Percentiles rank a stretch among this genome's conserved stretches.
phyloP scores from a whole-genome alignment of 2,329 filamentous ascomycete species.

The Zasmidium angulare region DNA sequence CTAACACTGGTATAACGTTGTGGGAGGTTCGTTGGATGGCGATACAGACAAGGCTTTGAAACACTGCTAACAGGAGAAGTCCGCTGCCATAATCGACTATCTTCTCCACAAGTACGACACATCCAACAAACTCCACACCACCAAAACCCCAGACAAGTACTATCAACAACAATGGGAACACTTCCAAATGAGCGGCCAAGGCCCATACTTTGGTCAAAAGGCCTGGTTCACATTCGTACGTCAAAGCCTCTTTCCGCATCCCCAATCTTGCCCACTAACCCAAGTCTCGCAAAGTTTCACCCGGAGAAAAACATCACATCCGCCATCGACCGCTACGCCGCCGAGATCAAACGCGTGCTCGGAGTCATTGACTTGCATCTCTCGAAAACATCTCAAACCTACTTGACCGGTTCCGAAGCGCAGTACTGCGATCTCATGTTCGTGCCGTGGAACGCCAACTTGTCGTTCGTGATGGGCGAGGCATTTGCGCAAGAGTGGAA shows the following conservation, averaged over 20 bases:
- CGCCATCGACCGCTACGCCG: conserved; percentile 46
- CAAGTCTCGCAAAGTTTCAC: not conserved
- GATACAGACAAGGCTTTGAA: too few relatives aligned
- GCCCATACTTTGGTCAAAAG: conserved; percentile 45
- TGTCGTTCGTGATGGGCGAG: conserved; percentile 21
- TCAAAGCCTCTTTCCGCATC: conserved; percentile 8
- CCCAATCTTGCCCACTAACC: not conserved
- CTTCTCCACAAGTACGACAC: conserved; percentile 35
- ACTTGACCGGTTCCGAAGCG: conserved; percentile 45
- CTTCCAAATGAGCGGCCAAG: conserved; percentile 33
- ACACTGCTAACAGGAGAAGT: conserved; percentile 5
- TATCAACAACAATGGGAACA: conserved; percentile 31
- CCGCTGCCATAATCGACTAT: conserved; percentile 31
- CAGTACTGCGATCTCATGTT: conserved; percentile 45
- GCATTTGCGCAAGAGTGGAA: conserved; percentile 25
- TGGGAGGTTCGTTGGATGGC: conserved; percentile 29
- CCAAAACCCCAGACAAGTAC: conserved; percentile 25
- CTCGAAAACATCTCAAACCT: conserved; percentile 34
- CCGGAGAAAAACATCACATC: conserved; percentile 40
- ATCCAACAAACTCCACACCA: conserved; percentile 28
- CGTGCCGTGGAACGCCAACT: conserved; percentile 36
- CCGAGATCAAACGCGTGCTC: conserved; percentile 46
- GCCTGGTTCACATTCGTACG: conserved; percentile 46
- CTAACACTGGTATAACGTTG: conserved; percentile 43
- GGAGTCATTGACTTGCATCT: conserved; percentile 45